These are phyloP conservation scores for Amanita subjunquillea DNA, from an alignment of 768 basidiomycete species.

Conservation along the genomic window DNA sequence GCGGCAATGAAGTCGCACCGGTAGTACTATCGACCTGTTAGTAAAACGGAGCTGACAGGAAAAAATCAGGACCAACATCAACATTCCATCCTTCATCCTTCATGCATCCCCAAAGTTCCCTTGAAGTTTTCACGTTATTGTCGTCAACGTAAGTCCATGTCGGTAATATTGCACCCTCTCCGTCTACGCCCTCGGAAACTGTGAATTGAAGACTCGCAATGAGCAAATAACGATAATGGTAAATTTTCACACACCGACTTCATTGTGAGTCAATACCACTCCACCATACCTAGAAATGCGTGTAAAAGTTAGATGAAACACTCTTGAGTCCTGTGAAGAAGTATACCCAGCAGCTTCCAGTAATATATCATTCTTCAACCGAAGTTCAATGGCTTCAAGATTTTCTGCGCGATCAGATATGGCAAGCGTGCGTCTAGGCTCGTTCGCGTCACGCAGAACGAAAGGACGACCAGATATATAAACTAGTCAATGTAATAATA, in stretches of 20 bases:
- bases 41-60: not conserved
- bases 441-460: slow-evolving; percentile 79
- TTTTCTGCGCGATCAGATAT: slow-evolving; percentile 92
- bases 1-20: slow-evolving; percentile 32
- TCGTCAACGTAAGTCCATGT: slow-evolving; percentile 91
- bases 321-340: not conserved
- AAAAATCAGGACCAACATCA: slow-evolving; percentile 42
- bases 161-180: slow-evolving; percentile 75
- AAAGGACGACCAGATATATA: slow-evolving; percentile 91
- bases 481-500: slow-evolving; percentile 28
- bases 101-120: slow-evolving; percentile 79
- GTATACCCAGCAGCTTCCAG: slow-evolving; percentile 65
- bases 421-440: slow-evolving; percentile 68
- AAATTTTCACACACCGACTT: slow-evolving; percentile 49
- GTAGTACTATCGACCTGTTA: slow-evolving; percentile 44
- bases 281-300: slow-evolving; percentile 62
- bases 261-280: slow-evolving; percentile 87
- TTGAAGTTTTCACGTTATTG: slow-evolving; percentile 74
- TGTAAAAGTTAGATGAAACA: not conserved
- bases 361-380: slow-evolving; percentile 86
- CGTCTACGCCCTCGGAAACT: slow-evolving; percentile 39
- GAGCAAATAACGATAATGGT: not conserved
- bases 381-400: slow-evolving; percentile 82
- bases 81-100: slow-evolving; percentile 82
- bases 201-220: not conserved